Conservation (phyloP, 345 rosid species). For the Acer saccharum region DNA sequence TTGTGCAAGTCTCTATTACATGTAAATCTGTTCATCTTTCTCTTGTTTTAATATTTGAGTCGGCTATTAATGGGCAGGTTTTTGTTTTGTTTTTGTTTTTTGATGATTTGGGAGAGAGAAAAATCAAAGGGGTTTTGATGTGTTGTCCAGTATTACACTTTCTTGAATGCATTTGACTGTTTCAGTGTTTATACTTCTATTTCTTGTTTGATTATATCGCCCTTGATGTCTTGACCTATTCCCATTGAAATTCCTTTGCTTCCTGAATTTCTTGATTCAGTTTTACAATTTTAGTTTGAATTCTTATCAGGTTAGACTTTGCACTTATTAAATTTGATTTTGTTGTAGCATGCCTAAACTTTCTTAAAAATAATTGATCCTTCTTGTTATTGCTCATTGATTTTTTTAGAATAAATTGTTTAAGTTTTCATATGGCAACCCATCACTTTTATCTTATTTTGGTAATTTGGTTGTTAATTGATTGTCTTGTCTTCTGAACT, state of each 20-base stretch:
- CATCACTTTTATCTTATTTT: neutral
- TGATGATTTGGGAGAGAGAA: neutral
- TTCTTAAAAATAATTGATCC: too few species aligned
- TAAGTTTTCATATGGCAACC: neutral
- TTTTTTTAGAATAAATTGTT: neutral
- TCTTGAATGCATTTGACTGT: constrained; percentile 4
- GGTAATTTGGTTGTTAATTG: constrained; percentile 2
- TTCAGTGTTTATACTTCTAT: neutral
- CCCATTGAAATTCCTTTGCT: too few species aligned
- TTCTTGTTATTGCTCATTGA: neutral
- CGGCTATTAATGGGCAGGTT: neutral
- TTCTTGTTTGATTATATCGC: neutral
- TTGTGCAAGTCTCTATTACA: constrained; percentile 1
- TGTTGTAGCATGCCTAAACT: too few species aligned
- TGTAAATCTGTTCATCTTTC: constrained; percentile 1
- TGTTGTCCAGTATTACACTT: neutral
- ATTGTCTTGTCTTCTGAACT: constrained; percentile 3
- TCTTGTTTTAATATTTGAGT: neutral
- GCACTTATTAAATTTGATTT: too few species aligned
- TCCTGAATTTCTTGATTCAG: neutral
- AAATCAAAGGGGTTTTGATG: too few species aligned
- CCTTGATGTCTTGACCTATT: neutral
- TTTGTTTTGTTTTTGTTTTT: neutral
- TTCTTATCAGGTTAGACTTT: neutral
- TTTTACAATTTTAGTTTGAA: neutral